Evolutionary conservation across 129 eudicot species (phyloP), one percentile per base, ranked within the genome.

Genomic region (Pulicaria dysenterica): DNA sequence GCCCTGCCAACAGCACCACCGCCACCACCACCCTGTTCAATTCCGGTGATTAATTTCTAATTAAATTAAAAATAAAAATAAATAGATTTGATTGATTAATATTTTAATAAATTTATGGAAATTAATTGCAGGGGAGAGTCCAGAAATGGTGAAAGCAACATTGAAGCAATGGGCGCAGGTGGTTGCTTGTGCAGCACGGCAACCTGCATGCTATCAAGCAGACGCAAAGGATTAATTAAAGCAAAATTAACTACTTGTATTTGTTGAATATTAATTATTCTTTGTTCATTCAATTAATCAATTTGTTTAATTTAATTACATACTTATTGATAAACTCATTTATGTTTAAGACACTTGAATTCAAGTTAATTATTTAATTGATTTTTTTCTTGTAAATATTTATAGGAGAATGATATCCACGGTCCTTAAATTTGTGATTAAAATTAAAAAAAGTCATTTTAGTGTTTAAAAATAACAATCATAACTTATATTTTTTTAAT

Each of bases 81-180:
- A 11, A 50, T 15, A 12, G 40, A 42, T 12, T 6, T 8, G 12
- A 10, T 34, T 13, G 3, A 14, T 53, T 24, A 64, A 8, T 5
- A 2, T 14, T 34, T 5, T 2, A 0, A 16, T 36, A 77, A 58
- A 19, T 4, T 37, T 41, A 3, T 7, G 0, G 39, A 56, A 73
- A 67, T 37, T 67, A 16, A 41, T 8, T 70, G 24, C 13, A 77
- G 77, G 82, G 69, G 82, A 77, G 42, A 63, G 62, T 51, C 82
- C 82, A 6, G 72, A 70, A 40, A 70, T 77, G 77, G 76, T 77
- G 44, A 77, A 77, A 36, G 70, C 48, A 64, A 77, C 47, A 77
- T 70, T 77, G 58, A 77, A 77, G 82, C 77, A 77, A 77, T 77
- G 82, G 82, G 82, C 82, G 5, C 72, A 70, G 47, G 77, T 70